Conservation (phyloP, 2,329 filamentous ascomycete genomes). For the Hymenoscyphus fructigenus region DNA sequence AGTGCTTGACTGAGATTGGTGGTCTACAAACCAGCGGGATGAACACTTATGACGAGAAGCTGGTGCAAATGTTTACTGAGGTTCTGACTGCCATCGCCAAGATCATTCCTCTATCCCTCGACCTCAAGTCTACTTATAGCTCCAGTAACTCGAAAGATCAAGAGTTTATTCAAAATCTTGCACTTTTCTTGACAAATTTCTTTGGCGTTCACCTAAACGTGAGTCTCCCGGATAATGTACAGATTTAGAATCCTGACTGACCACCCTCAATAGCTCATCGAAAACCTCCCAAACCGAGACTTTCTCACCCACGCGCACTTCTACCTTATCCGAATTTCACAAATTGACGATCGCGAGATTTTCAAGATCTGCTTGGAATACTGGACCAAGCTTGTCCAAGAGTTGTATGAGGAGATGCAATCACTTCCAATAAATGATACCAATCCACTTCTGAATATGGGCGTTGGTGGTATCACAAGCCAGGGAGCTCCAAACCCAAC, state of each 20-base stretch:
- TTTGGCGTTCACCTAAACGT: conserved; percentile 90
- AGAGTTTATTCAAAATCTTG: conserved; percentile 96
- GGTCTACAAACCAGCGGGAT: conserved; percentile 79
- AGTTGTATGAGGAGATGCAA: conserved; percentile 99
- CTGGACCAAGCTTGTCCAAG: conserved; percentile 97
- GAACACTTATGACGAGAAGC: conserved; percentile 86
- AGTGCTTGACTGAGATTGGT: conserved; percentile 96
- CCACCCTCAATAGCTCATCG: conserved; percentile 65
- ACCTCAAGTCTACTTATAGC: conserved; percentile 88
- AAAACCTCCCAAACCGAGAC: conserved; percentile 92
- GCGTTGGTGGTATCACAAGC: conserved; percentile 66
- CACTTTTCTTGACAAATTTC: conserved; percentile 94
- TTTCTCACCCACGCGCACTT: conserved; percentile 96
- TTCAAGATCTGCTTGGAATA: conserved; percentile 99
- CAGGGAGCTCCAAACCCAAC: conserved; percentile 82
- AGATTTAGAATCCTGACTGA: conserved; percentile 20
- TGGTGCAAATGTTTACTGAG: conserved; percentile 98
- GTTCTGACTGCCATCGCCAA: conserved; percentile 88
- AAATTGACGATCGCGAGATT: conserved; percentile 97
- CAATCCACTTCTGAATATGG: conserved; percentile 83
- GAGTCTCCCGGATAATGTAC: conserved; percentile 34
- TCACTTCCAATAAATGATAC: conserved; percentile 88
- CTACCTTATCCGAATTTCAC: conserved; percentile 95
- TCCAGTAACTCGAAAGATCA: conserved; percentile 91
- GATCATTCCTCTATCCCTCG: conserved; percentile 87